Conservation (phyloP, 805 yeast species). For the Monosporozyma solicola region DNA sequence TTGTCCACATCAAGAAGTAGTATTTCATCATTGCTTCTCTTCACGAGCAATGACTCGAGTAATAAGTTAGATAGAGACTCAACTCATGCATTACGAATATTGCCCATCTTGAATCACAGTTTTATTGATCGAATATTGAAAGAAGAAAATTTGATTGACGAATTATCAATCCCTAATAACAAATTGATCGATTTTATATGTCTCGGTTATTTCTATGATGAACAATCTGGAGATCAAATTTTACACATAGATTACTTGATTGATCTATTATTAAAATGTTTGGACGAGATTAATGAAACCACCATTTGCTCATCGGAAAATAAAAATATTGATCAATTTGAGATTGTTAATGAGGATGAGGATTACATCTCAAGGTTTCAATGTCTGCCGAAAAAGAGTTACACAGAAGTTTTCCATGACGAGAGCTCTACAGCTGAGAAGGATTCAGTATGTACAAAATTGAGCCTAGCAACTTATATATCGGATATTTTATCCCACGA, state of each 20-base stretch:
- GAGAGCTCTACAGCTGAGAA: neutral
- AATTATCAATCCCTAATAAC: slow-evolving; percentile 32
- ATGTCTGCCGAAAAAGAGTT: neutral
- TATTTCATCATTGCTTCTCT: slow-evolving; percentile 1
- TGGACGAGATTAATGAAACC: slow-evolving; percentile 15
- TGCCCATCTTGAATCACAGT: neutral
- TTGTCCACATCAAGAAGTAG: slow-evolving; percentile 2
- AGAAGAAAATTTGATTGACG: slow-evolving; percentile 32
- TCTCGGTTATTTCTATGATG: slow-evolving; percentile 32
- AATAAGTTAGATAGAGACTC: neutral
- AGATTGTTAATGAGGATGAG: neutral
- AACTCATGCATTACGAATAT: neutral
- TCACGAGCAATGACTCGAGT: neutral
- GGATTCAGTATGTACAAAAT: neutral
- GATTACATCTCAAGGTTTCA: neutral
- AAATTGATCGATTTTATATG: slow-evolving; percentile 41
- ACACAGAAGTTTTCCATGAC: neutral
- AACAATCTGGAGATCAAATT: slow-evolving; percentile 11
- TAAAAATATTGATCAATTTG: neutral
- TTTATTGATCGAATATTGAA: slow-evolving; percentile 32
- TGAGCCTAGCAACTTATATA: neutral
- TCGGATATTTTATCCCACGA: slow-evolving; percentile 85
- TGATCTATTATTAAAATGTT: slow-evolving; percentile 20
- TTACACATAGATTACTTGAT: slow-evolving; percentile 26
- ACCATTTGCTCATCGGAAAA: neutral